Evolutionary conservation across 169 alveolate genomes (phyloP), one percentile per base, ranked within the genome.

Genomic region (Plasmodium billcollinsi): DNA sequence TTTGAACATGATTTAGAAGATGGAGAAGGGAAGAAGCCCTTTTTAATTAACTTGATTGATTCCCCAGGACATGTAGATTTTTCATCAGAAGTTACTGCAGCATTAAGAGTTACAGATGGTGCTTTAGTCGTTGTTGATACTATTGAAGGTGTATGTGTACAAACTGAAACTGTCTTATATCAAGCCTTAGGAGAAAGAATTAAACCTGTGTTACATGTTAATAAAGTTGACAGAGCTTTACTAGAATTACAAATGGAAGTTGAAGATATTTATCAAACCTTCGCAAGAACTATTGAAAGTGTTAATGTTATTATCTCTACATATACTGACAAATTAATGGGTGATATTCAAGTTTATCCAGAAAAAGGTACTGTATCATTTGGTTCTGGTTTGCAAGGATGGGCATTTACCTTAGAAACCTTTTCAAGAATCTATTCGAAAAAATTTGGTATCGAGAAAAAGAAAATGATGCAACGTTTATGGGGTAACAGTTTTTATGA

Each of bases 51-150:
- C 96, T 96, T 99, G 88, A 98, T 99, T 94, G 99, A 99, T 91
- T 98, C 99, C 9, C 99, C 99, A 58, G 99, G 99, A 43, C 99
- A 99, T 97, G 99, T 99, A 74, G 99, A 99, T 95, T 99, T 99
- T 98, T 97, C 99, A 26, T 98, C 99, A 9, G 99, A 99, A 95
- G 99, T 98, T 62, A 98, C 99, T 7, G 99, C 99, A 29, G 99
- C 99, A 43, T 97, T 98, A 70, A 98, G 99, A 95, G 99, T 99
- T 72, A 99, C 99, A 43, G 99, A 98, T 92, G 99, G 99, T 90
- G 99, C 99, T 39, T 96, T 98, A 83, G 99, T 99, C 69, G 99
- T 99, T 90, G 99, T 98, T 29, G 99, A 99, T 95, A 97, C 99
- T 66, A 98, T 99, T 59, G 99, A 99, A 94, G 99, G 99, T 66